phyloP scores from a whole-genome alignment of 2,329 filamentous ascomycete species.

The Cadophora gregata region DNA sequence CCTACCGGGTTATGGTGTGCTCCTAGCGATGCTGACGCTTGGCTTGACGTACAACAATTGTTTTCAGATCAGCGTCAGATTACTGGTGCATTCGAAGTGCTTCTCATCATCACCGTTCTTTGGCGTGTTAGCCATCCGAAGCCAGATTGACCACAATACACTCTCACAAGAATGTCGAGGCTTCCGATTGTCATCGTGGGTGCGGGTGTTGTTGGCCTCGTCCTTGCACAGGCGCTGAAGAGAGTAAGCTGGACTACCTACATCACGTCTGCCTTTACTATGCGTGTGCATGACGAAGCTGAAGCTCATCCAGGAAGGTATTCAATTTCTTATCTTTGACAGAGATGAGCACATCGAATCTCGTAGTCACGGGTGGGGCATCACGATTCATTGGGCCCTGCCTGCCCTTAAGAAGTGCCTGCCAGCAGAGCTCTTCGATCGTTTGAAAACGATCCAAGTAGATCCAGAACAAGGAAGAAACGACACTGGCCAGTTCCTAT shows the following conservation, averaged over 20 bases:
- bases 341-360: constrained; percentile 55
- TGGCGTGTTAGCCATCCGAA: too few species aligned
- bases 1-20: neutral
- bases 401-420: constrained; percentile 57
- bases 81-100: neutral
- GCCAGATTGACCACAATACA: too few species aligned
- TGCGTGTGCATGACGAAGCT: neutral
- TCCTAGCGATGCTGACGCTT: neutral
- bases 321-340: constrained; percentile 63
- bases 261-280: neutral
- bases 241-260: constrained; percentile 4
- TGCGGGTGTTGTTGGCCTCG: constrained; percentile 45
- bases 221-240: constrained; percentile 43
- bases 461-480: constrained; percentile 55
- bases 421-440: constrained; percentile 52
- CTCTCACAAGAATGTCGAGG: constrained; percentile 5
- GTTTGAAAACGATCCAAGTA: constrained; percentile 58
- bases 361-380: constrained; percentile 63
- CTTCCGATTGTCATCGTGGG: constrained; percentile 42
- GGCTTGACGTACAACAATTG: neutral
- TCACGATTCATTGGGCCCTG: constrained; percentile 68
- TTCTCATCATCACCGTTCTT: too few species aligned
- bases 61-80: too few species aligned
- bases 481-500: constrained; percentile 57
- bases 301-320: constrained; percentile 7